Evolutionary conservation across 352 stramenopile genomes (phyloP).

Genomic region (Pythium scleroteichum): DNA sequence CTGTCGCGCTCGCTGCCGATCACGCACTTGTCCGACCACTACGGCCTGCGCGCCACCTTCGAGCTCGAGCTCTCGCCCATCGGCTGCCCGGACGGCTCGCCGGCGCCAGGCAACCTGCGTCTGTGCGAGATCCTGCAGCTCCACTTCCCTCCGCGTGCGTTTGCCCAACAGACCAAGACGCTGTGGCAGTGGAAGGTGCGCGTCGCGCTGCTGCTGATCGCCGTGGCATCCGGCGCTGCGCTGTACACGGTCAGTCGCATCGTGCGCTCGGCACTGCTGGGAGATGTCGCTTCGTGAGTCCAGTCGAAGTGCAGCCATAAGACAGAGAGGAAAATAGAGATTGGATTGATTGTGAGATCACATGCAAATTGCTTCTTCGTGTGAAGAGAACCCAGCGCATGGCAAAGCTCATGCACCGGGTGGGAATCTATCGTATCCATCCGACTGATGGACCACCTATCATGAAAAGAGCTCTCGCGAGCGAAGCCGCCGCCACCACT

Average conservation of each 20-base stretch:
- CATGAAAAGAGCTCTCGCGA: slow-evolving; percentile 1
- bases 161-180: slow-evolving; percentile 50
- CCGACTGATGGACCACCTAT: slow-evolving; percentile 31
- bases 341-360: slow-evolving; percentile 14
- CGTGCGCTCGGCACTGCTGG: slow-evolving; percentile 1
- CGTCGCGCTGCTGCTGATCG: slow-evolving; percentile 43
- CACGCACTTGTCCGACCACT: slow-evolving; percentile 83
- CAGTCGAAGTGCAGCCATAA: not conserved
- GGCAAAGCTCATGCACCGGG: not conserved
- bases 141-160: slow-evolving; percentile 64
- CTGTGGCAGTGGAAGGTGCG: slow-evolving; percentile 75
- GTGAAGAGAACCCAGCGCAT: not conserved
- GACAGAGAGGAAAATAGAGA: slow-evolving; percentile 8
- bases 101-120: slow-evolving; percentile 29
- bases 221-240: slow-evolving; percentile 25
- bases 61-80: slow-evolving; percentile 45
- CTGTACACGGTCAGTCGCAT: slow-evolving; percentile 14
- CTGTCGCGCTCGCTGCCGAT: slow-evolving; percentile 42
- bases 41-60: slow-evolving; percentile 60
- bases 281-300: not conserved
- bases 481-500: not conserved
- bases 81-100: slow-evolving; percentile 43
- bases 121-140: slow-evolving; percentile 66
- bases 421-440: slow-evolving; percentile 29
- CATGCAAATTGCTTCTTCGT: slow-evolving; percentile 9